Evolutionary conservation across 441 rosid genomes (phyloP), one percentile per base, ranked within the genome.

Genomic region (Populus hybrid): DNA sequence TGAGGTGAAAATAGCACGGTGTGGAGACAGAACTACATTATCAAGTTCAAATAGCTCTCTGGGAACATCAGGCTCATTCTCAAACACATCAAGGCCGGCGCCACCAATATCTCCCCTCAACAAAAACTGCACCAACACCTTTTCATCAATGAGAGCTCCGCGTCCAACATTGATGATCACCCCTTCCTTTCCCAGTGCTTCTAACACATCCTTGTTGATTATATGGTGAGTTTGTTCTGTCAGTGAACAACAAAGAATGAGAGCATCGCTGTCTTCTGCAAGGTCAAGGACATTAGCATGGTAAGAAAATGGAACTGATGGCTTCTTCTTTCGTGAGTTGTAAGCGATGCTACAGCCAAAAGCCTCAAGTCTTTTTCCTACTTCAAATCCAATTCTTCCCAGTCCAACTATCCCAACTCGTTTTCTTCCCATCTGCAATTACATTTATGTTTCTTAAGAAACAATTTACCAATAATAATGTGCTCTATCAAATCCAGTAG

Each of bases 71-170:
- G 91, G 87, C 82, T 90, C 92, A 11, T 87, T 74, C 84, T 90
- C 94, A 50, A 87, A 88, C 81, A 90, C 94, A 78, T 90, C 94
- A 73, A 90, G 82, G 16, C 92, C 90, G 20, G 92, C 94, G 2
- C 92, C 94, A 23, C 80, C 78, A 6, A 87, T 80, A 79, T 85
- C 82, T 21, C 90, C 87, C 20, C 74, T 71, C 61, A 76, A 70
- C 77, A 89, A 71, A 74, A 84, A 81, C 61, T 69, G 73, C 18
- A 89, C 87, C 82, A 91, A 35, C 74, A 85, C 90, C 76, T 87
- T 70, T 86, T 92, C 94, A 61, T 92, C 86, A 53, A 92, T 79
- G 59, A 92, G 78, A 23, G 83, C 33, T 7, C 95, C 93, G 5
- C 94, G 87, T 2, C 89, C 97, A 9, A 91, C 80, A 31, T 90